Base-by-base conservation (phyloP, 352 stramenopile genomes). In the Pythium coloratum region DNA sequence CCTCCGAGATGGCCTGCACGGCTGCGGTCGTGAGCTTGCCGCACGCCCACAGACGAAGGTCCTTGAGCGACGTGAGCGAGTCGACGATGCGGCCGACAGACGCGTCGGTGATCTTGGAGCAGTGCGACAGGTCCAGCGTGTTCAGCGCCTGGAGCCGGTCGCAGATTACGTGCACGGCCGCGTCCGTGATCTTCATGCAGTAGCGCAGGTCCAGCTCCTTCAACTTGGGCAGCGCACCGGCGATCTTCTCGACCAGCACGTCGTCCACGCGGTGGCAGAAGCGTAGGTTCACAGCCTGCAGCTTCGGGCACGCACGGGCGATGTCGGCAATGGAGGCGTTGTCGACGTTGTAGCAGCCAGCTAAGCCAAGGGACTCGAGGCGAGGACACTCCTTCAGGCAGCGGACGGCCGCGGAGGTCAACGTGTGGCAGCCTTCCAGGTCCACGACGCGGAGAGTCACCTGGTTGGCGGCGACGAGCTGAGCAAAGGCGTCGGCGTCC, bases 231-330 rank as follows among this genome's bases (percentile, higher is more conserved):
- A 87, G 36, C 26, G 82, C 24, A 3, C 50, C 20, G 2, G 76
- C 84, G 59, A 96, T 81, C 20, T 75, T 76, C 8, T 78, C 67
- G 10, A 93, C 80, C 8, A 94, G 68, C 64, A 79, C 78, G 67
- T 96, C 88, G 46, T 94, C 81, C 20, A 96, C 84, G 67, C 91
- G 90, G 80, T 96, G 88, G 42, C 80, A 89, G 61, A 92, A 96
- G 50, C 86, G 84, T 20, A 96, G 57, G 68, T 91, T 96, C 30
- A 96, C 63, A 49, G 80, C 62, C 28, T 74, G 72, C 18, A 96
- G 57, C 10, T 69, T 59, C 6, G 62, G 36, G 49, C 82, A 91
- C n/a, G 69, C 65, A n/a, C 74, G 72, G 18, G 84, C 73, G 9
- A 92, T 71, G 32, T 82, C 69, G 26, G 80, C 76, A 61, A 96